A percentile compares a stretch with the other conserved stretches of the same genome.
Conservation (phyloP, 2,329 filamentous ascomycete species). For the Grosmannia penicillata region DNA sequence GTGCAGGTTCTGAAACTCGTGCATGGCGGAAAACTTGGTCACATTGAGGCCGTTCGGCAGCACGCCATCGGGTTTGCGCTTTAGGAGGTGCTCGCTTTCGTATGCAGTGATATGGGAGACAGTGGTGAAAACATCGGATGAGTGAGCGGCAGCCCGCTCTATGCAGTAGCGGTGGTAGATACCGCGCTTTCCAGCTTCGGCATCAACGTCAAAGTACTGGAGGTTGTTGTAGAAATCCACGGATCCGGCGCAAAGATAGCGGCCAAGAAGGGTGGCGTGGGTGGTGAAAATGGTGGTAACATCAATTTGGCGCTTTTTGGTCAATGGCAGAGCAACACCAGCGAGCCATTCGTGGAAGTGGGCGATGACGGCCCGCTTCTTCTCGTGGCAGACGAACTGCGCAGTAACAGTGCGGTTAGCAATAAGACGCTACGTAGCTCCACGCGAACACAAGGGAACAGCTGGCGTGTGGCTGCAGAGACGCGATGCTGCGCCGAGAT, state of each 20-base stretch:
- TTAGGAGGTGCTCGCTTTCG: conserved; percentile 92
- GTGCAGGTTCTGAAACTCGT: conserved; percentile 98
- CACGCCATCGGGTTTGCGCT: conserved; percentile 94
- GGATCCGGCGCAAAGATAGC: conserved; percentile 91
- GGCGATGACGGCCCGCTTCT: conserved; percentile 80
- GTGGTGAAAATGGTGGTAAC: conserved; percentile 98
- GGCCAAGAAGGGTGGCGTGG: conserved; percentile 84
- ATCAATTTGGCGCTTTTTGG: conserved; percentile 89
- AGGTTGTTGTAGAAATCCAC: conserved; percentile 99
- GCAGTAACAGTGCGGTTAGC: conserved; percentile 1
- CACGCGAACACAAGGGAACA: neutral
- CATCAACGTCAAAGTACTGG: conserved; percentile 90
- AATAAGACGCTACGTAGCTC: neutral
- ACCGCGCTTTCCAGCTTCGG: conserved; percentile 91
- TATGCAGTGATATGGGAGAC: conserved; percentile 98
- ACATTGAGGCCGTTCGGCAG: conserved; percentile 95
- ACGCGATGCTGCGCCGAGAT: neutral
- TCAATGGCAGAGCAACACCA: conserved; percentile 80
- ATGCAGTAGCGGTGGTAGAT: conserved; percentile 99
- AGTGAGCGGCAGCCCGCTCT: conserved; percentile 81
- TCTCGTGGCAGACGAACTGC: conserved; percentile 88
- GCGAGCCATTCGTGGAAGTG: conserved; percentile 99
- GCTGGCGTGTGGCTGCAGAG: neutral
- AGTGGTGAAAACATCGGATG: conserved; percentile 93
- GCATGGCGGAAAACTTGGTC: conserved; percentile 94